Conservation (phyloP, 495 filamentous ascomycete species). For the Sporormia fimetaria region DNA sequence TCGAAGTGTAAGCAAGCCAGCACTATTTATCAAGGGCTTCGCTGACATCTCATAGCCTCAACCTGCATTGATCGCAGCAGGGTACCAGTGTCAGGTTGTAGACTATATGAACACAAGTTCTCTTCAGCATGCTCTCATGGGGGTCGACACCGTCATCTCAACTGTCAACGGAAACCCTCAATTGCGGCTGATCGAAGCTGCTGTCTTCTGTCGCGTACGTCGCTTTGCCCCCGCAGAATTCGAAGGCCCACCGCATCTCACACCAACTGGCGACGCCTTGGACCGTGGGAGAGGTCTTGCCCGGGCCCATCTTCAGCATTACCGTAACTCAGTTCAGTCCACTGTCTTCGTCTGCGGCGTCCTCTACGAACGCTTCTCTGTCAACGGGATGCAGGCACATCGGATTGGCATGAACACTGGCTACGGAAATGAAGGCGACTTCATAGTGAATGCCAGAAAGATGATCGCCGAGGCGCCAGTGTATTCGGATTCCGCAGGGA, state of each 20-base stretch:
- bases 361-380: constrained; percentile 65
- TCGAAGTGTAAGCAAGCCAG: constrained; percentile 39
- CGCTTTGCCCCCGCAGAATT: constrained; percentile 68
- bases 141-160: constrained; percentile 65
- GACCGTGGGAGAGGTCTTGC: constrained; percentile 49
- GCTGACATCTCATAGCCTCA: constrained; percentile 18
- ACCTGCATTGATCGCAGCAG: constrained; percentile 31
- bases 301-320: constrained; percentile 43
- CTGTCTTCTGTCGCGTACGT: constrained; percentile 49
- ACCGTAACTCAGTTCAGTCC: constrained; percentile 45
- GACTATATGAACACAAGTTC: constrained; percentile 47
- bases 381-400: constrained; percentile 46
- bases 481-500: constrained; percentile 36
- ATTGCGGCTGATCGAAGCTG: constrained; percentile 61
- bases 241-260: constrained; percentile 44
- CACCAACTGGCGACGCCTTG: constrained; percentile 35
- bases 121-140: constrained; percentile 51
- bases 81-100: constrained; percentile 50
- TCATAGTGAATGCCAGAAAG: constrained; percentile 49
- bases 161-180: constrained; percentile 55
- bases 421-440: constrained; percentile 47
- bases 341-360: constrained; percentile 62
- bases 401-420: constrained; percentile 42
- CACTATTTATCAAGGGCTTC: background rate
- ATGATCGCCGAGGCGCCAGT: constrained; percentile 49